Evolutionary conservation across 2,329 filamentous ascomycete species (phyloP).

Genomic region (Daldinia eschscholtzii): DNA sequence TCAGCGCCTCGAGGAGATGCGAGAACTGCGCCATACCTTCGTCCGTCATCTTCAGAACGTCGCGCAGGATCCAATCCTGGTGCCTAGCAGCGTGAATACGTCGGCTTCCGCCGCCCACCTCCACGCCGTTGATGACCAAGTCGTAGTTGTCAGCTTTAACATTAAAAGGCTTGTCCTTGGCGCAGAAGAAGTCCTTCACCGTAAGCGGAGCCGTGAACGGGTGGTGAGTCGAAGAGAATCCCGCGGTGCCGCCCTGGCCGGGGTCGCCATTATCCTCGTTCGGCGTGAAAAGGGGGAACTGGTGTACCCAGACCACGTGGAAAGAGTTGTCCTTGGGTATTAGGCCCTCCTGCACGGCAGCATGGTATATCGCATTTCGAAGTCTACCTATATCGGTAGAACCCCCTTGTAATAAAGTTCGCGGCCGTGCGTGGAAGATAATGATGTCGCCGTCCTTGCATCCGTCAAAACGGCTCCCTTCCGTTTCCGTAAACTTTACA

Average conservation of each 20-base stretch:
- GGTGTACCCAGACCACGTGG: slow-evolving; percentile 85
- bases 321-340: slow-evolving; percentile 65
- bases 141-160: slow-evolving; percentile 93
- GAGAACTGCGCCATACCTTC: slow-evolving; percentile 82
- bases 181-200: slow-evolving; percentile 76
- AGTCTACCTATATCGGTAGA: slow-evolving; percentile 80
- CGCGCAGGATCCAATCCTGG: slow-evolving; percentile 86
- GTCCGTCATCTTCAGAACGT: slow-evolving; percentile 83
- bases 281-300: slow-evolving; percentile 93
- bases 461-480: slow-evolving; percentile 41
- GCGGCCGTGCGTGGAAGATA: slow-evolving; percentile 81
- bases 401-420: slow-evolving; percentile 73
- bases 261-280: slow-evolving; percentile 74
- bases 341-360: slow-evolving; percentile 73
- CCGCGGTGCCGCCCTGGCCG: slow-evolving; percentile 84
- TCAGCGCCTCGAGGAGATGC: slow-evolving; percentile 85
- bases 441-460: slow-evolving; percentile 82
- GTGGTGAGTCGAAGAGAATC: slow-evolving; percentile 90
- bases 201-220: slow-evolving; percentile 92
- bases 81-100: slow-evolving; percentile 89
- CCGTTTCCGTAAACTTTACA: slow-evolving; percentile 16
- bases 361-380: slow-evolving; percentile 76
- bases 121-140: slow-evolving; percentile 93
- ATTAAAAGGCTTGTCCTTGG: slow-evolving; percentile 77
- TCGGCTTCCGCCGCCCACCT: slow-evolving; percentile 91